Percentiles rank a stretch among this genome's conserved stretches.
phyloP scores from a whole-genome alignment of 257 asterid species.

The Ilex asprella region DNA sequence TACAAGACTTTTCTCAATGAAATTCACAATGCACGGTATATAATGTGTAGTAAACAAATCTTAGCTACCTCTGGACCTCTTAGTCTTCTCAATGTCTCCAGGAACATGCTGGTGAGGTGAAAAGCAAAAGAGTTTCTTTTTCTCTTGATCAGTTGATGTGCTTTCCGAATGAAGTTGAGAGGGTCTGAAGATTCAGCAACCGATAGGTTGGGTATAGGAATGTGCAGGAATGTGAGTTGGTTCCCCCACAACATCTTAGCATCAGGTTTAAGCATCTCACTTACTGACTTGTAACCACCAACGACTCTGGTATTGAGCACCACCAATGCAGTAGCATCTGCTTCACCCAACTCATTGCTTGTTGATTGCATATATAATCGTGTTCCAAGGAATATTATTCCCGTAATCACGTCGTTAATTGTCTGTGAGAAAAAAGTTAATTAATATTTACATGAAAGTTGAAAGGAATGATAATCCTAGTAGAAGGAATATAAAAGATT shows the following conservation, averaged over 20 bases:
- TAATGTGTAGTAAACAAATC: too few species aligned
- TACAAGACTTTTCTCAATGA: too few species aligned
- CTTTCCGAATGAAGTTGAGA: background rate
- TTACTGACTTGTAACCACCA: background rate
- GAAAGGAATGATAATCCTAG: too few species aligned
- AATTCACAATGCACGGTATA: background rate
- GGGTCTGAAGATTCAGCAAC: background rate
- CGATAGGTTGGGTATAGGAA: background rate
- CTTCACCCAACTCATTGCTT: background rate
- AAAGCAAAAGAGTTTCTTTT: background rate
- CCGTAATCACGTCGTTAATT: background rate
- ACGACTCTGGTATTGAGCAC: background rate
- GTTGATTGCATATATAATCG: background rate
- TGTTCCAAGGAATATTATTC: background rate
- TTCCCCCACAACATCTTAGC: background rate
- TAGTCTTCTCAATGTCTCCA: background rate
- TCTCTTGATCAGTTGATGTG: background rate
- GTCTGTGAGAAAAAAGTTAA: background rate
- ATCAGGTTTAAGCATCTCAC: background rate
- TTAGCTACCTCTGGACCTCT: background rate
- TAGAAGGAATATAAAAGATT: too few species aligned
- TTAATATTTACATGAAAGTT: too few species aligned
- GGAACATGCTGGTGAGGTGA: background rate
- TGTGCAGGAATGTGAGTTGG: background rate
- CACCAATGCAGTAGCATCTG: background rate